Base-by-base conservation (phyloP, 208 protist species). In the Zelonia costaricensis region DNA sequence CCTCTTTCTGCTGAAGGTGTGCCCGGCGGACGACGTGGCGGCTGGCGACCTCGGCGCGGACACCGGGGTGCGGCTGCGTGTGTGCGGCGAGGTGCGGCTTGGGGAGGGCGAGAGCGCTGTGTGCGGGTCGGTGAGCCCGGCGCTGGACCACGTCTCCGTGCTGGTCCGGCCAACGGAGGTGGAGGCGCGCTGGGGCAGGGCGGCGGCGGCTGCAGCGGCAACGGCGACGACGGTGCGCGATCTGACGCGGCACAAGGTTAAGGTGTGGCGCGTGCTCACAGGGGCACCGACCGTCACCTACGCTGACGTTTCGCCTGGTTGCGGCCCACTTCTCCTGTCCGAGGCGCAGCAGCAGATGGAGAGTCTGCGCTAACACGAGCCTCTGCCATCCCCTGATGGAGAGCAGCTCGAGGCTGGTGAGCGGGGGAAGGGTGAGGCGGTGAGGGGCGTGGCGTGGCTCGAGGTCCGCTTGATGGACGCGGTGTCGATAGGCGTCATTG, bases 51-150 rank as follows among this genome's bases (percentile, higher is more conserved):
- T 1, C 18, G 49, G 25, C 4, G 28, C 43, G 25, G 22, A 46
- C n/a, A 38, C 31, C 23, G 25, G 25, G 20, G 58, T 72, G 56
- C 54, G 28, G 22, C 36, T 72, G 35, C 66, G 66, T 3, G 36
- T 47, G 39, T 38, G 66, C 9, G 66, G 66, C 0, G 66, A 72
- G 51, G 40, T 40, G 9, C 33, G 31, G 8, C 27, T 72, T 3
- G 66, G 66, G 4, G 66, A 72, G 20, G 48, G 57, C 0, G 66
- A 72, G 43, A 65, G 66, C 27, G 66, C 43, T 28, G 47, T 72
- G 27, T 64, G 57, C 57, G 66, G 57, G 0, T 31, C 28, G 7
- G 12, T 72, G 57, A 48, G 35, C 33, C 56, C 66, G 18, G 4
- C 16, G 7, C 45, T 56, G 35, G 51, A 65, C 30, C 51, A 72